Conservation (phyloP, 306 rosid genomes). For the Sindora glabra region DNA sequence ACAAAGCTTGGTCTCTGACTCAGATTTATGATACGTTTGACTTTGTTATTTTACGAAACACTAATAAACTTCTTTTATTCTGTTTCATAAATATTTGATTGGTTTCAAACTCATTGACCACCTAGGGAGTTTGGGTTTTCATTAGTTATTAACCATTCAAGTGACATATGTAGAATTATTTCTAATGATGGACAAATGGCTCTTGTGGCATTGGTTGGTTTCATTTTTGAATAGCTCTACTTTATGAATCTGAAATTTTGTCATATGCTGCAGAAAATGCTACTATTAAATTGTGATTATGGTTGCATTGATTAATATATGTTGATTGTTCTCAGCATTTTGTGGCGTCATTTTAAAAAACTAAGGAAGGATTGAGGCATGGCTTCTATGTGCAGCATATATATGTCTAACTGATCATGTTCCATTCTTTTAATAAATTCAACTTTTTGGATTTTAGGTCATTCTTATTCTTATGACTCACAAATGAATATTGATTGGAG, state of each 20-base stretch:
- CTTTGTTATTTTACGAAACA: not conserved
- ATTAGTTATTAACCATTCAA: not conserved
- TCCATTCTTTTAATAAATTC: not conserved
- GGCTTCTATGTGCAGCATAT: not conserved
- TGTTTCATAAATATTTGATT: not conserved
- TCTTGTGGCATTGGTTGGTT: not conserved
- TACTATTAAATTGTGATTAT: not conserved
- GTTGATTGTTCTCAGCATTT: not conserved
- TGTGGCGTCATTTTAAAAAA: not conserved
- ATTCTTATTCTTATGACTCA: not conserved
- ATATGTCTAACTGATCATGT: not conserved
- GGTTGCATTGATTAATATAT: not conserved
- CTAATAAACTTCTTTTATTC: not conserved
- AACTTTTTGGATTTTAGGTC: not conserved
- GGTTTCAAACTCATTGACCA: not conserved
- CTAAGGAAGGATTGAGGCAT: not conserved
- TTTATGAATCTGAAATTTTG: not conserved
- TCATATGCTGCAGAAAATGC: not conserved
- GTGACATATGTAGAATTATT: not conserved
- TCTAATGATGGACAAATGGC: not conserved
- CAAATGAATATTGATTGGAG: not conserved
- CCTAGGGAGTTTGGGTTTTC: slow-evolving; percentile 4
- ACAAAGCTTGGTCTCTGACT: too few species aligned
- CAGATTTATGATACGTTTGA: too few species aligned
- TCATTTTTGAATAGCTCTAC: not conserved